Conservation (phyloP, 2,329 filamentous ascomycete genomes). For the Monosporascus sp. region DNA sequence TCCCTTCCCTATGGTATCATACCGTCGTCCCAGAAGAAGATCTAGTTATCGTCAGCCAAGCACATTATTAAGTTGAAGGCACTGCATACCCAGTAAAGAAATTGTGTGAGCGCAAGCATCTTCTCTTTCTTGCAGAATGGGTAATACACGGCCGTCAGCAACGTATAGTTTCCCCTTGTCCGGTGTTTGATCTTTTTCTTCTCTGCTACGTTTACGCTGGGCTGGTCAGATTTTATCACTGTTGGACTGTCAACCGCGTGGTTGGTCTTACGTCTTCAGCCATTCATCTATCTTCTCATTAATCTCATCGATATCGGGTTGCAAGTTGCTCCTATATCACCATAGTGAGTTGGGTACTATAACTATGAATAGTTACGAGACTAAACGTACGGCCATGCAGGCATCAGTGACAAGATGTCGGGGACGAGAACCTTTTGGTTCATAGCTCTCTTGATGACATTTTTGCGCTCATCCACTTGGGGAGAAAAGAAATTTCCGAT, state of each 20-base stretch:
- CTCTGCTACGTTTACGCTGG: constrained; percentile 20
- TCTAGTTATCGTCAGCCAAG: constrained; percentile 4
- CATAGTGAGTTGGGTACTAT: neutral
- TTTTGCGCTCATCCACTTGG: constrained; percentile 15
- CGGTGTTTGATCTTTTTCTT: constrained; percentile 23
- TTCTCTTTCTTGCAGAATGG: constrained; percentile 23
- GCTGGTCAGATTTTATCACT: constrained; percentile 4
- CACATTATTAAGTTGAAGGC: no score
- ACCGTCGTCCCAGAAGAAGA: constrained; percentile 27
- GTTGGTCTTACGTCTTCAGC: constrained; percentile 17
- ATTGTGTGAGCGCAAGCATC: constrained; percentile 20
- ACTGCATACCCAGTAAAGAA: constrained; percentile 22
- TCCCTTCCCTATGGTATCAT: neutral
- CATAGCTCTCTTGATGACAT: constrained; percentile 16
- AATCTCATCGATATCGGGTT: constrained; percentile 21
- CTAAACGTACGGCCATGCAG: constrained; percentile 14
- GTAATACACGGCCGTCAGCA: constrained; percentile 22
- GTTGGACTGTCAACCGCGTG: neutral
- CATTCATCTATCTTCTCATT: constrained; percentile 23
- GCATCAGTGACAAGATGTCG: constrained; percentile 23
- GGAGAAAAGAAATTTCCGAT: constrained; percentile 3
- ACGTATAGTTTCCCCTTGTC: constrained; percentile 20
- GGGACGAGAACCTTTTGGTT: constrained; percentile 22
- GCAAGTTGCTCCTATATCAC: constrained; percentile 10
- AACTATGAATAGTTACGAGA: neutral